Percentiles rank a stretch among this genome's conserved stretches.
Conservation (phyloP, 192 early-diverging fungal genomes). For the Umbelopsis sp. region DNA sequence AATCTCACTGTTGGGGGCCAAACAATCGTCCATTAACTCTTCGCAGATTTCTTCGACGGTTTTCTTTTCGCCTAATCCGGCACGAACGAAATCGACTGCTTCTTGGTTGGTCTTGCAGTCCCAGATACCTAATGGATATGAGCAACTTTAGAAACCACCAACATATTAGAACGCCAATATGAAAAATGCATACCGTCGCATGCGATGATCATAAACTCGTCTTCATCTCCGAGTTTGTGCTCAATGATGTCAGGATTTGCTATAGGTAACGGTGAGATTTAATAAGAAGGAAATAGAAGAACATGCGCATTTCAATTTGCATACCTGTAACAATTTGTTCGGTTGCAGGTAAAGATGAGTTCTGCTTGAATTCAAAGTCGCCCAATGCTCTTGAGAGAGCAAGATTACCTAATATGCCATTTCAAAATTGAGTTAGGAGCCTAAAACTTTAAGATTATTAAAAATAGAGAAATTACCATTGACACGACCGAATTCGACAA, state of each 20-base stretch:
- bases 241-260: constrained; percentile 84
- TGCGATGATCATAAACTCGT: constrained; percentile 95
- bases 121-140: constrained; percentile 83
- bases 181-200: constrained; percentile 79
- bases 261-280: constrained; percentile 16
- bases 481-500: constrained; percentile 98
- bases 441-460: constrained; percentile 17
- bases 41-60: constrained; percentile 78
- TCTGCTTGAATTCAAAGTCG: constrained; percentile 99
- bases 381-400: constrained; percentile 97
- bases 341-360: constrained; percentile 72
- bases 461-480: constrained; percentile 68
- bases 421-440: too few relatives aligned
- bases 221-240: constrained; percentile 59
- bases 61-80: constrained; percentile 62
- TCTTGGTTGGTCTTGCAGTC: constrained; percentile 94
- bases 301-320: background rate
- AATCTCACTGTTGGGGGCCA: constrained; percentile 86
- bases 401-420: constrained; percentile 68
- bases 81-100: constrained; percentile 84
- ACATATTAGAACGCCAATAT: background rate
- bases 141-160: background rate
- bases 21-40: constrained; percentile 88
- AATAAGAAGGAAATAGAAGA: background rate
- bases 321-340: constrained; percentile 90